A percentile compares a stretch with the other conserved stretches of the same genome.
Conservation (phyloP, 176 grass and related monocot species). For the Rhynchospora pubera region DNA sequence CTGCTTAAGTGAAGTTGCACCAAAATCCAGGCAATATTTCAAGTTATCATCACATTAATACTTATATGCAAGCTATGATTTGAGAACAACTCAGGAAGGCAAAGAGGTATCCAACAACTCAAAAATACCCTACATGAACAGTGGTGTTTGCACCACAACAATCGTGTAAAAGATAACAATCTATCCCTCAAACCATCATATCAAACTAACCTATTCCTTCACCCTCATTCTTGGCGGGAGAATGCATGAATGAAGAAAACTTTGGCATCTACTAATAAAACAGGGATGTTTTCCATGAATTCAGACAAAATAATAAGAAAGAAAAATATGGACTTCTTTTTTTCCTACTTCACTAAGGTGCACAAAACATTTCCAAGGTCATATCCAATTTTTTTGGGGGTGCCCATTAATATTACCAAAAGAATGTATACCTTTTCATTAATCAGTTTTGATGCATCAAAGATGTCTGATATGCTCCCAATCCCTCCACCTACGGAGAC, state of each 20-base stretch:
- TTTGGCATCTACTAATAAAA: neutral
- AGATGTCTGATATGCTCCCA: conserved; percentile 80
- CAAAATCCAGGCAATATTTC: neutral
- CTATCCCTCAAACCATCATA: neutral
- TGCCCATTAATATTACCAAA: neutral
- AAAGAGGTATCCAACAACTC: neutral
- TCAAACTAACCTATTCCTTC: neutral
- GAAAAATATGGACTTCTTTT: neutral
- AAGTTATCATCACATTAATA: neutral
- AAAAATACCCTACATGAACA: neutral
- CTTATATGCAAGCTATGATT: neutral
- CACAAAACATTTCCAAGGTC: neutral
- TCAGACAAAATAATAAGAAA: neutral
- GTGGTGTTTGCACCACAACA: neutral
- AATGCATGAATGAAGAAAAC: neutral
- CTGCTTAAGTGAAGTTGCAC: neutral
- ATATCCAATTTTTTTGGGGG: neutral
- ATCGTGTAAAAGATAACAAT: neutral
- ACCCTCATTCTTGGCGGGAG: neutral
- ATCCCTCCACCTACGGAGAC: conserved; percentile 87
- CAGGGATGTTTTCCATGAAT: neutral
- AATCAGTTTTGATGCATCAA: conserved; percentile 69
- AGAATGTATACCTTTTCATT: conserved; percentile 55
- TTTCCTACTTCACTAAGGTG: neutral
- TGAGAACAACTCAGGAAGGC: neutral